Conservation (phyloP, 2,329 filamentous ascomycete genomes). For the Monosporascus ibericus region DNA sequence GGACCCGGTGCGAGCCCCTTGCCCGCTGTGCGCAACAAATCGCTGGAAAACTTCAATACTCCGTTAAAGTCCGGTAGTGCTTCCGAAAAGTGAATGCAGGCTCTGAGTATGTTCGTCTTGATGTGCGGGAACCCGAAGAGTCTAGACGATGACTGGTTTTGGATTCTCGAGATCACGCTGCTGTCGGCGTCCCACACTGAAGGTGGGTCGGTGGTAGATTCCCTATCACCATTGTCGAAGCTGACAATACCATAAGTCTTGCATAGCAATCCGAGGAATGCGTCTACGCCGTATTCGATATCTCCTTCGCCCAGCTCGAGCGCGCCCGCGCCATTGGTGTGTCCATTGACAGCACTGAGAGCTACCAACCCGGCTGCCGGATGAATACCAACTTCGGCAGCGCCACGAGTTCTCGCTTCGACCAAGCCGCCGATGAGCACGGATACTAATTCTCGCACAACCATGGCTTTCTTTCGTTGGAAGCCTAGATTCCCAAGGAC, state of each 20-base stretch:
- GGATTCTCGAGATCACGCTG: conserved; percentile 50
- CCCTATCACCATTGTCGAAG: conserved; percentile 32
- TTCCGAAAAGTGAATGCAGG: conserved; percentile 92
- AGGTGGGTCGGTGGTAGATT: conserved; percentile 17
- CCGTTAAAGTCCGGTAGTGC: conserved; percentile 87
- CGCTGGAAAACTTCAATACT: conserved; percentile 80
- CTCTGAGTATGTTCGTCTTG: conserved; percentile 80
- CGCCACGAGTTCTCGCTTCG: conserved; percentile 85
- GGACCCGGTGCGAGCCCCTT: conserved; percentile 70
- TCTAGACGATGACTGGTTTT: conserved; percentile 50
- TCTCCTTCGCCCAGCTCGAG: conserved; percentile 60
- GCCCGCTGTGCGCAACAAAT: conserved; percentile 76
- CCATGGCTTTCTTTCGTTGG: conserved; percentile 84
- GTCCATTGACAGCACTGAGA: conserved; percentile 50
- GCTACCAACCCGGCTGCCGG: conserved; percentile 81
- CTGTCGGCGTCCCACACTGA: conserved; percentile 41
- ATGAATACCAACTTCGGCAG: conserved; percentile 93
- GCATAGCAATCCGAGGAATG: conserved; percentile 55
- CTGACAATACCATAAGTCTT: conserved; percentile 59
- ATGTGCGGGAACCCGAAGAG: conserved; percentile 71
- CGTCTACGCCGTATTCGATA: conserved; percentile 59
- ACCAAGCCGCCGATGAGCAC: conserved; percentile 79
- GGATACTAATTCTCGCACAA: conserved; percentile 78
- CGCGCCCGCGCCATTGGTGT: conserved; percentile 44
- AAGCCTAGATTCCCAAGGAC: conserved; percentile 75